Conservation (phyloP, 2,329 filamentous ascomycete species). For the Nemania sp. region DNA sequence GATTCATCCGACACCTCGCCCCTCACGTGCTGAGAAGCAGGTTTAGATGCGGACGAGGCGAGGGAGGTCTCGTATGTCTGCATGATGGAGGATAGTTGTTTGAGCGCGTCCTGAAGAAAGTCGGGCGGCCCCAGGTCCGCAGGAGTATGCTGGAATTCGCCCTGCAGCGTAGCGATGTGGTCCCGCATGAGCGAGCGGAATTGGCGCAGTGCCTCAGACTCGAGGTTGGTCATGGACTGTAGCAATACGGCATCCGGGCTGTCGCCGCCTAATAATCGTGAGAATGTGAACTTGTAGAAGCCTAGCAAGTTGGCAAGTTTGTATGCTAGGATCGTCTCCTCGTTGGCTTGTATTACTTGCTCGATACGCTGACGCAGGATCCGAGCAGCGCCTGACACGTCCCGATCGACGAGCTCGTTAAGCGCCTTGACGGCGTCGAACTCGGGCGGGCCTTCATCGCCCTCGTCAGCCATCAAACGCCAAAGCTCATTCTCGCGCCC, state of each 20-base stretch:
- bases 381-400: constrained; percentile 77
- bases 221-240: constrained; percentile 67
- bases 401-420: constrained; percentile 82
- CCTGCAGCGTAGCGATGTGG: constrained; percentile 73
- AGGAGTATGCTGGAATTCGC: constrained; percentile 69
- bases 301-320: constrained; percentile 85
- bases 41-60: constrained; percentile 44
- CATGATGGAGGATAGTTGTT: constrained; percentile 77
- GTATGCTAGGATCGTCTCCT: constrained; percentile 86
- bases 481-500: constrained; percentile 84
- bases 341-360: constrained; percentile 88
- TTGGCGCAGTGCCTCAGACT: constrained; percentile 77
- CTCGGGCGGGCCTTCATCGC: constrained; percentile 48
- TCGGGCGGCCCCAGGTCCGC: constrained; percentile 76
- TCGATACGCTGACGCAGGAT: constrained; percentile 89
- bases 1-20: background rate
- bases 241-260: constrained; percentile 64
- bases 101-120: constrained; percentile 79
- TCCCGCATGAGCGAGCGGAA: constrained; percentile 83
- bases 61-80: constrained; percentile 86
- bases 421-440: constrained; percentile 85
- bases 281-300: constrained; percentile 87
- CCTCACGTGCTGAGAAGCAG: background rate
- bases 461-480: constrained; percentile 66
- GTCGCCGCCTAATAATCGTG: constrained; percentile 68